Evolutionary conservation across 192 early-diverging fungal species (phyloP), one percentile per base, ranked within the genome.

Genomic region (Coemansia sp.): DNA sequence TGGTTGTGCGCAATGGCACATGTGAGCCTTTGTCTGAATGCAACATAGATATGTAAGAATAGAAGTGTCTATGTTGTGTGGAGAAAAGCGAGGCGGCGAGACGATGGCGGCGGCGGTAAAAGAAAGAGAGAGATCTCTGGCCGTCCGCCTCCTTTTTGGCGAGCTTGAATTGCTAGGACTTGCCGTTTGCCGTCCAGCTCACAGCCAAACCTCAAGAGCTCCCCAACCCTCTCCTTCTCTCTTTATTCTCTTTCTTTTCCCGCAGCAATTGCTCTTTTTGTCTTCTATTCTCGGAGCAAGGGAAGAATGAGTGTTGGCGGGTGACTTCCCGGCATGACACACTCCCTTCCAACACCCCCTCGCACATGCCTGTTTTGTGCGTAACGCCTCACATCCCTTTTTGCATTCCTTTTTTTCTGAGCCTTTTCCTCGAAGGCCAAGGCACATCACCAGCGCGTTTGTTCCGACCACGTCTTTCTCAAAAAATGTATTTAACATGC

Each of bases 21-120:
- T 54, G 51, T 54, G 51, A 24, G 14, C 51, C 27, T 15, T 54
- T 27, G 51, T 54, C 29, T 54, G 25, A 15, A 31, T 31, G 29
- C 51, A 54, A 31, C 29, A 54, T 54, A 54, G 51, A 54, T 31
- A 54, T 54, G 51, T 54, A 54, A 54, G 51, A 54, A 54, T 54
- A 54, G 51, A 54, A 32, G 29, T 54, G 27, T 25, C 51, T 54
- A 25, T 14, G 25, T 5, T 54, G 51, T 54, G 51, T 54, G 51
- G 51, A 54, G 51, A 27, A n/a, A 54, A 27, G 14, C 25, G 51
- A 27, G 51, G 27, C 1, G 0, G 42, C 5, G 17, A 20, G 17
- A 41, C n/a, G n/a, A 41, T 15, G 47, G 47, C 47, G 6, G 47
- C 22, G 47, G 39, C 10, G 10, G 39, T 8, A 8, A 9, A 40